phyloP scores from a whole-genome alignment of 768 basidiomycete species.

The Auriscalpium microsporum region DNA sequence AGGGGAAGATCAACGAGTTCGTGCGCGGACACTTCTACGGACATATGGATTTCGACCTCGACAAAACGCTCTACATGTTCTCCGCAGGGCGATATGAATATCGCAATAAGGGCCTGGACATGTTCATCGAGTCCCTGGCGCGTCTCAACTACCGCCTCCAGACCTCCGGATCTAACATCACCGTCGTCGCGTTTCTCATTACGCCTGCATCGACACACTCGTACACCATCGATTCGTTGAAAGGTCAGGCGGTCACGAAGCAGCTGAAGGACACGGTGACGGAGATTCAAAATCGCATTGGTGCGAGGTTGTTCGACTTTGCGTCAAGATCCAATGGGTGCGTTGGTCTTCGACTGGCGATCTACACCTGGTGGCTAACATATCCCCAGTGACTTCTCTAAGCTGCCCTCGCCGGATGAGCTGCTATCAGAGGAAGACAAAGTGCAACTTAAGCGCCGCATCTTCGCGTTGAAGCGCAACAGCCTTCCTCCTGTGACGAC shows the following conservation, averaged over 20 bases:
- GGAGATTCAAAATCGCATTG: slow-evolving; percentile 91
- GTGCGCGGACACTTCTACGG: slow-evolving; percentile 98
- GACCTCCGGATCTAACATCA: slow-evolving; percentile 57
- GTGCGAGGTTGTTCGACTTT: slow-evolving; percentile 87
- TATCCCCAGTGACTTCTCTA: slow-evolving; percentile 53
- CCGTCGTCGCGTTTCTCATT: slow-evolving; percentile 97
- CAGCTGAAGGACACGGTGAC: slow-evolving; percentile 93
- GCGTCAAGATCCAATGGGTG: slow-evolving; percentile 89
- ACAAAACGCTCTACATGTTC: slow-evolving; percentile 91
- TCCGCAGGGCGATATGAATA: slow-evolving; percentile 99
- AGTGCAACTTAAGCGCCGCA: slow-evolving; percentile 89
- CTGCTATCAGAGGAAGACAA: slow-evolving; percentile 89
- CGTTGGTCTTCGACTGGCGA: slow-evolving; percentile 18
- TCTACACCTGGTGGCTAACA: neutral
- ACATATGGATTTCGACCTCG: slow-evolving; percentile 92
- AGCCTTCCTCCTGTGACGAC: slow-evolving; percentile 94
- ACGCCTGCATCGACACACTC: slow-evolving; percentile 96
- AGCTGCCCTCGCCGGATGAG: slow-evolving; percentile 62
- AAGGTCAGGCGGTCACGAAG: slow-evolving; percentile 95
- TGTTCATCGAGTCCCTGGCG: slow-evolving; percentile 97
- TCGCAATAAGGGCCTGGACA: slow-evolving; percentile 98
- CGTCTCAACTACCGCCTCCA: slow-evolving; percentile 66
- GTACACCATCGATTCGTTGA: slow-evolving; percentile 95
- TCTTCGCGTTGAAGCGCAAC: slow-evolving; percentile 92
- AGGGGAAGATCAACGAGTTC: slow-evolving; percentile 99